Base-by-base conservation (phyloP, 2,329 filamentous ascomycete species). In the Paecilomyces fulvus region DNA sequence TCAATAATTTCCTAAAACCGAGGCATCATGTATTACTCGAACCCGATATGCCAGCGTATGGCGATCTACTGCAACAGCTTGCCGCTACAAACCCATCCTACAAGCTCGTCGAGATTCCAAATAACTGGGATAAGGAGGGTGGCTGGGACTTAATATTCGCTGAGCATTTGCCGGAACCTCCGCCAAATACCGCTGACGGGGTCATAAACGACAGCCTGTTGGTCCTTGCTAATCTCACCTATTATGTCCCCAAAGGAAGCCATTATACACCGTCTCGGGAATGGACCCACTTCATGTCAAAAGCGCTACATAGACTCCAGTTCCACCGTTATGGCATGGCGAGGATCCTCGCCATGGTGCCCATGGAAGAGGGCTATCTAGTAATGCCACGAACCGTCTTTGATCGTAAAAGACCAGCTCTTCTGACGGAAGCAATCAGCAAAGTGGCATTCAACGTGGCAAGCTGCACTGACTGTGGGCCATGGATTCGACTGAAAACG, bases 11-110 rank as follows among this genome's bases (percentile, higher is more conserved):
- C 50, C 77, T 99, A 7, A 75, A 90, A 64, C 92, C 92, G 3
- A 85, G 90, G 56, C 85, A 83, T 4, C 94, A 99, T 75, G 75
- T 96, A 49, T 78, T 99, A 48, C 79, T 96, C 72, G 92, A 97
- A 66, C 84, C 86, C 2, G 82, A 89, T 31, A 70, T 73, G 2
- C 72, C 77, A 0, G 64, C 80, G 3, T 92, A 88, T 68, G 60
- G 73, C 0, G 76, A 82, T 0, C 83, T 86, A 58, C 81, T 96
- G 23, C 64, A 80, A 17, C 76, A 82, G 0, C 75, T 91, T 1
- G 37, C 37, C 37, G 69, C 83, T 6, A 74, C 74, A 1, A 77
- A 79, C 54, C 72, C 76, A 5, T 71, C 65, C 52, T 79, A 76
- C 59, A 72, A 74, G 33, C 65, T 88, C 50, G 55, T 86, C 37